These are phyloP conservation scores for Calonectria montana DNA, from an alignment of 2,329 filamentous ascomycete genomes.

Conservation along the genomic window DNA sequence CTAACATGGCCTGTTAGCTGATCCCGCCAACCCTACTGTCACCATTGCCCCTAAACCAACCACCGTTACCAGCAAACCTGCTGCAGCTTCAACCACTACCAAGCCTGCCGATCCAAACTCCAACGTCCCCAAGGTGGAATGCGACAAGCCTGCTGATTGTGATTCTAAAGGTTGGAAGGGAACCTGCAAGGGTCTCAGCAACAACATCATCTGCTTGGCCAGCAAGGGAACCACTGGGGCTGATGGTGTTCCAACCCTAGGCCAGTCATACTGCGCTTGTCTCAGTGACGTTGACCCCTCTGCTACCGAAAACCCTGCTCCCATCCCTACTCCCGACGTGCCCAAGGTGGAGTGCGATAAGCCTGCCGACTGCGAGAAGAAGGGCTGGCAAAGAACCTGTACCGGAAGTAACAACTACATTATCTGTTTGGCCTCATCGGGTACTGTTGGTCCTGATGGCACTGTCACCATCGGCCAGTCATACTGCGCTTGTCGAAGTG, in stretches of 20 bases:
- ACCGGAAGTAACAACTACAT: neutral
- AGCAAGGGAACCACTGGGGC: neutral
- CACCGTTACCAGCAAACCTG: neutral
- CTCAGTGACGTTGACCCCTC: neutral
- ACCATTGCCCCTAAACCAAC: neutral
- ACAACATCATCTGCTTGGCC: neutral
- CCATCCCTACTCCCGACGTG: neutral
- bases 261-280: neutral
- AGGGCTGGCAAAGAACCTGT: neutral
- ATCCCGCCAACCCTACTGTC: neutral
- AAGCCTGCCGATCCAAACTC: neutral
- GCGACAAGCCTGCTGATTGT: neutral
- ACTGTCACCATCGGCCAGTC: neutral
- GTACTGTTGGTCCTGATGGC: neutral
- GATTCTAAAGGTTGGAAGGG: neutral
- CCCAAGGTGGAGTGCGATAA: conserved; percentile 1
- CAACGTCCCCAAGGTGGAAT: neutral
- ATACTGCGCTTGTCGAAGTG: neutral
- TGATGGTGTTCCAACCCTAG: neutral
- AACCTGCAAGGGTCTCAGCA: conserved; percentile 1
- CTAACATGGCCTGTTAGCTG: neutral
- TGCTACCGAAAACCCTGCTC: neutral
- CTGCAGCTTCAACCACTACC: neutral
- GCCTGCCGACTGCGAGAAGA: neutral
- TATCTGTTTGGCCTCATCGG: neutral